phyloP scores from a whole-genome alignment of 1,139 yeast species.

The Magnusiomyces magnusii region DNA sequence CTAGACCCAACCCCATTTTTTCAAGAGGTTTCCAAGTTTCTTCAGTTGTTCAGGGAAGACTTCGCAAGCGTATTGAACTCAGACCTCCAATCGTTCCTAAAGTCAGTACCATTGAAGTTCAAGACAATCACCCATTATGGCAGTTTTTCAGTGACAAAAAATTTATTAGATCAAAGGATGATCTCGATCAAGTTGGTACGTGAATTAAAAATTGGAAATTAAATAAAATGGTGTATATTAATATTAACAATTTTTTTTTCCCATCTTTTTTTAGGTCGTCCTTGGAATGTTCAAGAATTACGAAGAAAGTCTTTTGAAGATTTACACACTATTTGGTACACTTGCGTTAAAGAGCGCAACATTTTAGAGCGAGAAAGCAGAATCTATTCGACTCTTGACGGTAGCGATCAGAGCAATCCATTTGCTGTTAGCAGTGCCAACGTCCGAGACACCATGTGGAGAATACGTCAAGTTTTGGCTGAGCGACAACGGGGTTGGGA shows the following conservation, averaged over 20 bases:
- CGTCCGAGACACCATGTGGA: conserved; percentile 54
- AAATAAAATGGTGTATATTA: not conserved
- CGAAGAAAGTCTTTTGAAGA: conserved; percentile 90
- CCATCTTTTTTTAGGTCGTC: conserved; percentile 42
- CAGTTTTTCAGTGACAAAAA: conserved; percentile 65
- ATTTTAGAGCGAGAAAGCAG: conserved; percentile 67
- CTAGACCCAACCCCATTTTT: not conserved
- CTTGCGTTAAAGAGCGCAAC: conserved; percentile 77
- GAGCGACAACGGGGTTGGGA: conserved; percentile 75
- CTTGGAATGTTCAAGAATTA: conserved; percentile 85
- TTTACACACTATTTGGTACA: conserved; percentile 84
- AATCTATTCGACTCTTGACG: conserved; percentile 34
- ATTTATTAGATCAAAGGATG: conserved; percentile 53
- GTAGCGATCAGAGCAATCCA: conserved; percentile 37
- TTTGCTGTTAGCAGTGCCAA: conserved; percentile 39
- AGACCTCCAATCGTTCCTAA: conserved; percentile 87
- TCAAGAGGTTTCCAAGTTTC: conserved; percentile 27
- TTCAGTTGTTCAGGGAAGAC: conserved; percentile 49
- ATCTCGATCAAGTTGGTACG: conserved; percentile 40
- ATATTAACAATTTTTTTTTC: not conserved
- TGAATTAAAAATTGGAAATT: not conserved
- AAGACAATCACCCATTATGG: conserved; percentile 92
- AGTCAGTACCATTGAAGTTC: conserved; percentile 59
- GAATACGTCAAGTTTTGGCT: conserved; percentile 78
- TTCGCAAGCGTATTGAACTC: conserved; percentile 34